These are phyloP conservation scores for Peronospora tabacina DNA, from an alignment of 352 stramenopile species.

Conservation along the genomic window DNA sequence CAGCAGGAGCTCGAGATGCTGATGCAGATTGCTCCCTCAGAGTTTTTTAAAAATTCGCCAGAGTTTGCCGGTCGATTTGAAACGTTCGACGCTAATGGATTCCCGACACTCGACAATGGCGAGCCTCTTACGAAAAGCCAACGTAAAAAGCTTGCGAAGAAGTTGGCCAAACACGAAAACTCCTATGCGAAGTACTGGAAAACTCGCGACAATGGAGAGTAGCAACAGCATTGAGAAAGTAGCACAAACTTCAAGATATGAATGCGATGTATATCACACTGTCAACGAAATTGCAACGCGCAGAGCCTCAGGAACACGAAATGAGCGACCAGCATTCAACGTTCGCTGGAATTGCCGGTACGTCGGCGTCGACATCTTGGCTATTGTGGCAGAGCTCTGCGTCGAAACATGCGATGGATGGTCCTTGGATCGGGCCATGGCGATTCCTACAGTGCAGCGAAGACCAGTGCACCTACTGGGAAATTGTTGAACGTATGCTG, in stretches of 20 bases:
- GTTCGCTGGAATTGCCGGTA: no score
- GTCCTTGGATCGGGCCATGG: no score
- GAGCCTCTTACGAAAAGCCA: slow-evolving; percentile 54
- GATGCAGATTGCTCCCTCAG: slow-evolving; percentile 53
- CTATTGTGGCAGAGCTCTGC: no score
- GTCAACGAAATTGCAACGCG: no score
- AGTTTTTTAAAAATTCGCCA: slow-evolving; percentile 40
- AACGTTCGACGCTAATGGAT: slow-evolving; percentile 45
- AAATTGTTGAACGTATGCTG: no score
- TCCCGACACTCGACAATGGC: slow-evolving; percentile 45
- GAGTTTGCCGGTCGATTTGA: slow-evolving; percentile 49
- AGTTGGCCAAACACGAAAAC: slow-evolving; percentile 60
- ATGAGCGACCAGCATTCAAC: no score
- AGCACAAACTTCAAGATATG: slow-evolving; percentile 5
- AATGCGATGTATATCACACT: no score
- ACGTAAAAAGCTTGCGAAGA: slow-evolving; percentile 72
- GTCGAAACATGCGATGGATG: no score
- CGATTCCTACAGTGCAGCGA: no score
- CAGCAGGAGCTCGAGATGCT: slow-evolving; percentile 50
- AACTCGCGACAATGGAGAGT: slow-evolving; percentile 13
- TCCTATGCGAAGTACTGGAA: slow-evolving; percentile 63
- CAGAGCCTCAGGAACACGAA: no score
- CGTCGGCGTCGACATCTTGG: no score
- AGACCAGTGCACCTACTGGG: no score
- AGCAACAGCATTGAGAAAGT: slow-evolving; percentile 13